These are phyloP conservation scores for Serendipita sp. DNA, from an alignment of 768 basidiomycete species.

Conservation along the genomic window DNA sequence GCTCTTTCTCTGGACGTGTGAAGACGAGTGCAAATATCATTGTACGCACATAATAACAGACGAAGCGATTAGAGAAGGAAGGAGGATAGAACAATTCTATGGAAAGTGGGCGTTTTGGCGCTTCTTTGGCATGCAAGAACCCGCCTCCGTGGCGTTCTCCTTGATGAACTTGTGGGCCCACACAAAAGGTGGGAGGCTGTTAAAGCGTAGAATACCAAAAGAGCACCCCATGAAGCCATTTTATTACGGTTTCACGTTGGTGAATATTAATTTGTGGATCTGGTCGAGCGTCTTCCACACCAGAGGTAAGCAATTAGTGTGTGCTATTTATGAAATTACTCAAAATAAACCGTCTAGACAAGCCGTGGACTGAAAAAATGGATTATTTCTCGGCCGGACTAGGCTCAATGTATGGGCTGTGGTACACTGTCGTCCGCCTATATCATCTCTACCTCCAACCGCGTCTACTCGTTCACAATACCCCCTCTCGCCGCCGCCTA, in stretches of 20 bases:
- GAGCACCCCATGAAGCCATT: slow-evolving; percentile 54
- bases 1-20: slow-evolving; percentile 73
- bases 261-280: slow-evolving; percentile 80
- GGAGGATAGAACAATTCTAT: slow-evolving; percentile 55
- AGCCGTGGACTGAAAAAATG: slow-evolving; percentile 66
- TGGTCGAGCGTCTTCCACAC: slow-evolving; percentile 89
- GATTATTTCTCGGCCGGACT: slow-evolving; percentile 93
- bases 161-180: slow-evolving; percentile 74
- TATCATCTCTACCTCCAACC: slow-evolving; percentile 49
- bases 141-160: slow-evolving; percentile 80
- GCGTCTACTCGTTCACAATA: neutral
- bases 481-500: slow-evolving; percentile 12
- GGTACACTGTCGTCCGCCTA: slow-evolving; percentile 57
- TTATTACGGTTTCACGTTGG: slow-evolving; percentile 43
- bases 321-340: neutral
- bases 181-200: slow-evolving; percentile 34
- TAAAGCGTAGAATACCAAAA: slow-evolving; percentile 32
- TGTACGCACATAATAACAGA: slow-evolving; percentile 76
- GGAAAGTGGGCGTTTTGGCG: slow-evolving; percentile 98
- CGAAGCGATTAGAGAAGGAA: slow-evolving; percentile 27
- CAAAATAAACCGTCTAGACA: slow-evolving; percentile 33
- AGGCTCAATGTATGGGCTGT: slow-evolving; percentile 67
- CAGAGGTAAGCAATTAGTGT: slow-evolving; percentile 41
- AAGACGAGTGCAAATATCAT: slow-evolving; percentile 71
- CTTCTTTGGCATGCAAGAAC: slow-evolving; percentile 80